Percentiles rank a stretch among this genome's conserved stretches.
phyloP scores from a whole-genome alignment of 78 protist species.

The Kipferlia bialata region DNA sequence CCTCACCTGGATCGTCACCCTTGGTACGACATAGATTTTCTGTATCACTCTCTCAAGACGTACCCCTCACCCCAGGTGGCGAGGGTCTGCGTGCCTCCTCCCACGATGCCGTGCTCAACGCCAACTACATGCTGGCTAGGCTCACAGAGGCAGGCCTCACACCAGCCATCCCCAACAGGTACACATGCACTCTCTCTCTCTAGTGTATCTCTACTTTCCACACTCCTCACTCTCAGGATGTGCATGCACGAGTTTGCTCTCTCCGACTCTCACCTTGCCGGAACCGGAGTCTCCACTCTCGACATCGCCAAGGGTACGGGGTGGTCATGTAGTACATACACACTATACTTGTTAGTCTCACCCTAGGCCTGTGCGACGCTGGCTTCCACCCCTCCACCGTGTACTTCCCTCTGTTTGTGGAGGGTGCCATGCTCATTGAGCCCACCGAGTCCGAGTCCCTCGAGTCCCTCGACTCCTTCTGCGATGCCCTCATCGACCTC shows the following conservation, averaged over 20 bases:
- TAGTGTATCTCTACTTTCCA: no score
- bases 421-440: constrained; percentile 26
- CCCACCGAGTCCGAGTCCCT: constrained; percentile 24
- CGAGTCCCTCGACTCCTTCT: constrained; percentile 2
- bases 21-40: no score
- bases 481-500: neutral
- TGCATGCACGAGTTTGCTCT: constrained; percentile 26
- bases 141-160: neutral
- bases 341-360: no score
- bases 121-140: constrained; percentile 1
- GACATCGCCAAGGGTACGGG: constrained; percentile 33
- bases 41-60: no score
- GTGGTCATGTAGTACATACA: no score
- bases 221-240: no score
- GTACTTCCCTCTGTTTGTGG: constrained; percentile 28
- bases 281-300: constrained; percentile 20
- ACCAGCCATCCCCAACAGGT: neutral
- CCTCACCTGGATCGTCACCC: constrained; percentile 2
- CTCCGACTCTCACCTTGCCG: constrained; percentile 5
- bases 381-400: constrained; percentile 30
- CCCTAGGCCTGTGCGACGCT: constrained; percentile 10
- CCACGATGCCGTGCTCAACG: constrained; percentile 29
- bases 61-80: no score
- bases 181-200: no score
- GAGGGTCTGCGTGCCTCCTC: constrained; percentile 3